Evolutionary conservation across 768 basidiomycete species (phyloP), one percentile per base, ranked within the genome.

Genomic region (Leccinellum rugosiceps): DNA sequence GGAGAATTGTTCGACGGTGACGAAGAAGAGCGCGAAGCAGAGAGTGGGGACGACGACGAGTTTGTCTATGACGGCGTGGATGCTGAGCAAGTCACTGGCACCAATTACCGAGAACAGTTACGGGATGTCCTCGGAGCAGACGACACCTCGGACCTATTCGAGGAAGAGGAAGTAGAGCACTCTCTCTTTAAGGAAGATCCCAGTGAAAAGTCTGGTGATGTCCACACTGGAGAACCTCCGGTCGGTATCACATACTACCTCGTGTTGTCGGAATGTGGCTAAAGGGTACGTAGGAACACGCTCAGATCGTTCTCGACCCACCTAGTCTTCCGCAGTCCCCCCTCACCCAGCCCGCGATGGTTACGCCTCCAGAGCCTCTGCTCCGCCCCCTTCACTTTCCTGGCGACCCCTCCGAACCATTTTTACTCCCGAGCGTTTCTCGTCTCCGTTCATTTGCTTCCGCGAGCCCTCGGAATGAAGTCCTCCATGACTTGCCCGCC

Each of bases 11-110:
- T 65, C 51, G 76, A 71, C 56, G 79, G 75, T 48, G 78, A 77
- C 49, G 78, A 76, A 26, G 76, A 78, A 6, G 75, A 66, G 19
- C 77, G 76, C 11, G 74, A 73, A 46, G 73, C 71, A 41, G 73
- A 77, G 58, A 77, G 79, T 1, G 78, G 77, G 0, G 84, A 81
- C 10, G 82, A 81, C 7, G 83, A 82, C 30, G 83, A 74, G 0
- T 94, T 94, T 63, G 58, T 92, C 28, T 94, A 93, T 66, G 77
- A 78, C 28, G 92, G 90, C 28, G 75, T 83, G 21, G 90, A 94
- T 63, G 81, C 84, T 5, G 71, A 69, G 34, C 64, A 74, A 14
- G 63, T 73, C 44, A 70, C 77, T 0, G 72, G 78, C 15, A 75
- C 76, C 35, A 81, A 79, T 52, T 94, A 94, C 68, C 76, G 74